Evolutionary conservation across 2,329 filamentous ascomycete genomes (phyloP).

Genomic region (Penicillium sp.): DNA sequence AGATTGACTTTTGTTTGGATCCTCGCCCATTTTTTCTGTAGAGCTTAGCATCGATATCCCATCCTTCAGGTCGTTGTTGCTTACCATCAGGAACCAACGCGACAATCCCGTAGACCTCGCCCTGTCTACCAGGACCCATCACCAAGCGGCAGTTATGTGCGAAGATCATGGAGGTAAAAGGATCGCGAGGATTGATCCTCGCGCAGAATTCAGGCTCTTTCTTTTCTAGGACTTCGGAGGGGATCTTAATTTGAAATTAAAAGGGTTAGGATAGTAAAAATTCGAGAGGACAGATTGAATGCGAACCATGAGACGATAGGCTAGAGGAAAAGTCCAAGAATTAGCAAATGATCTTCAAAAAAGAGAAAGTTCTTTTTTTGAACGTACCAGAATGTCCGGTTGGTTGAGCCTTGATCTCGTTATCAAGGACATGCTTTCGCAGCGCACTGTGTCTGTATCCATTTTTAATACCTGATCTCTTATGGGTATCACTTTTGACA

Average conservation of each 20-base stretch:
- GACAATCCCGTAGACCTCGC: conserved; percentile 49
- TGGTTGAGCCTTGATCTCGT: conserved; percentile 10
- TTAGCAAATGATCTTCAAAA: neutral
- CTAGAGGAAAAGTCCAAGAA: neutral
- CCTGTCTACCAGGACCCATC: conserved; percentile 51
- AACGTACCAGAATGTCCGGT: conserved; percentile 21
- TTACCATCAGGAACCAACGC: conserved; percentile 48
- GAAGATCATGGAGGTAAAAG: conserved; percentile 53
- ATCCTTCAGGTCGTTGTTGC: neutral
- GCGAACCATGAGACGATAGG: conserved; percentile 21
- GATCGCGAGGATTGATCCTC: conserved; percentile 42
- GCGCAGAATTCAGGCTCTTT: conserved; percentile 27
- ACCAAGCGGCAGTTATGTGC: conserved; percentile 49
- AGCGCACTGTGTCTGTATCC: conserved; percentile 22
- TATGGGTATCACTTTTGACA: neutral
- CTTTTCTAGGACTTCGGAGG: conserved; percentile 13
- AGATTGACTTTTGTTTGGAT: conserved; percentile 37
- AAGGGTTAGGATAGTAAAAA: neutral
- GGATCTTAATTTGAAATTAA: too few species aligned
- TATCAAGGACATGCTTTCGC: conserved; percentile 24
- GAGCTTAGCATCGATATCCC: neutral
- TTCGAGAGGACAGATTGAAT: neutral
- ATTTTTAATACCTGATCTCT: neutral
- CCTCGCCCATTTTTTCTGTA: conserved; percentile 43
- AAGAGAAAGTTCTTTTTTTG: neutral